Evolutionary conservation across 2,329 filamentous ascomycete species (phyloP), one percentile per base, ranked within the genome.

Genomic region (Alternaria solani): DNA sequence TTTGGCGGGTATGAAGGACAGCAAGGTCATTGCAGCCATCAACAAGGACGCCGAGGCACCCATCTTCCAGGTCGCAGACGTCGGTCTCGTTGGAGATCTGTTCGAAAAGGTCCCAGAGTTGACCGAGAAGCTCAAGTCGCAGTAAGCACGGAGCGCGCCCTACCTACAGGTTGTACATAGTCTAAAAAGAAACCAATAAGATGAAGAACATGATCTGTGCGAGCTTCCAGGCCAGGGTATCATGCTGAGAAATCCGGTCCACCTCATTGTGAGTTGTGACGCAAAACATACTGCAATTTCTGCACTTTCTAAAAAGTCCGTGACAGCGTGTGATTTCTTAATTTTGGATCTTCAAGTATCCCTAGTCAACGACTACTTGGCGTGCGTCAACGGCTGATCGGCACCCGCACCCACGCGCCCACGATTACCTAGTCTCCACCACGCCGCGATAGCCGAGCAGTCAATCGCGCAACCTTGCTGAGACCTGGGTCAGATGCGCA

Each of bases 1-100:
- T 84, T 81, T 99, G 81, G 95, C 95, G 32, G 95, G 95, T 77
- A 99, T 99, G 95, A 99, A 99, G 87, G 95, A 99, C 78, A 97
- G 93, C 84, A 99, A 99, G 84, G 95, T 99, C 60, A 99, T 99
- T 82, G 95, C 94, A 23, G 93, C 93, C 14, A 98, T 99, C 77
- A 99, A 99, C 86, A 99, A 99, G 84, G 95, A 99, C 76, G 84
- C 89, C 5, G 95, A 99, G 80, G 95, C 95, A 58, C 95, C 95
- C 30, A 99, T 99, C 71, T 99, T 99, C 86, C 95, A 99, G 81
- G 89, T 99, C 60, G 95, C 95, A 5, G 95, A 99, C 80, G 93
- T 98, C 55, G 95, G 95, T 12, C 83, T 99, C 53, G 94, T 99
- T 5, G 94, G 94, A 41, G 95, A 99, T 83, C 81, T 99, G 71